Evolutionary conservation across 345 rosid genomes (phyloP).

Genomic region (Salix brachista): DNA sequence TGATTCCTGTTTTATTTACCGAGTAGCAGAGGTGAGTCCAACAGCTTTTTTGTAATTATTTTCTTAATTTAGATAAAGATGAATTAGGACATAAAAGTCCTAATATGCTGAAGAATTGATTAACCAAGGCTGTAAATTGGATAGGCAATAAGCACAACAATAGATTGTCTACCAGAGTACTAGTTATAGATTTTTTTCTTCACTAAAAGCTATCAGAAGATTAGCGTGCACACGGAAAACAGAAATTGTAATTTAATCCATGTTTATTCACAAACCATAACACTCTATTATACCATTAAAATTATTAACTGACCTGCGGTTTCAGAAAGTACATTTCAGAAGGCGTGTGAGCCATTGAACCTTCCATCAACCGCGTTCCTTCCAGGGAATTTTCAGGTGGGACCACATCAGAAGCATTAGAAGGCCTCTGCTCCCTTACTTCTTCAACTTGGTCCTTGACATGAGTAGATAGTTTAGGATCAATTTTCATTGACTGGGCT

Average conservation of each 20-base stretch:
- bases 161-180: neutral
- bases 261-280: neutral
- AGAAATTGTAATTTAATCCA: neutral
- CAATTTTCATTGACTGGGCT: conserved; percentile 4
- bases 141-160: neutral
- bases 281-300: neutral
- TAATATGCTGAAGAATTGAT: neutral
- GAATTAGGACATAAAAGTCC: neutral
- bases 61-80: neutral
- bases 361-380: neutral
- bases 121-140: neutral
- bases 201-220: neutral
- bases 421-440: neutral
- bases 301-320: conserved; percentile 38
- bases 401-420: conserved; percentile 3
- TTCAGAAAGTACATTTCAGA: conserved; percentile 16
- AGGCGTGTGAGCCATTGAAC: conserved; percentile 8
- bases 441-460: conserved; percentile 1
- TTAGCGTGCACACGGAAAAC: too few species aligned
- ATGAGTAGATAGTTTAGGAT: conserved; percentile 10
- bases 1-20: conserved; percentile 32
- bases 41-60: neutral
- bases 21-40: neutral
- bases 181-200: neutral
- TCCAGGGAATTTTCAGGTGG: conserved; percentile 11